phyloP scores from a whole-genome alignment of 805 yeast genomes.

The Ogataea minuta region DNA sequence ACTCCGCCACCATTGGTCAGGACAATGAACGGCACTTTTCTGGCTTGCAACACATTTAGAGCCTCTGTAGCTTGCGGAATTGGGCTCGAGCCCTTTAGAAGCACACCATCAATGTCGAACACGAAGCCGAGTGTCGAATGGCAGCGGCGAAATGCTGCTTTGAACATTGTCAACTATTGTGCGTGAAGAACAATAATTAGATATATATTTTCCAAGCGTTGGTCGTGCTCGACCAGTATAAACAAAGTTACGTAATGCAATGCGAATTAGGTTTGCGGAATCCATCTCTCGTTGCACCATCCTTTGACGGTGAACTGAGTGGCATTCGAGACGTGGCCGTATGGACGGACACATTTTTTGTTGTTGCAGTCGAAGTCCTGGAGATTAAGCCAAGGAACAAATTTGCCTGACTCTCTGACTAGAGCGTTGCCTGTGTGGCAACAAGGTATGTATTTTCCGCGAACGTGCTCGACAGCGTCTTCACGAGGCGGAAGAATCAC shows the following conservation, averaged over 20 bases:
- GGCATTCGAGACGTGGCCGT: conserved; percentile 26
- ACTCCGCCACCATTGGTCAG: conserved; percentile 92
- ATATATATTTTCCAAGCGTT: background rate
- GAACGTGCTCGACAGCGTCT: conserved; percentile 30
- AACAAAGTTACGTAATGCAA: conserved; percentile 1
- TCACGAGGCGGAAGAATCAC: conserved; percentile 52
- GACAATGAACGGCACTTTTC: conserved; percentile 71
- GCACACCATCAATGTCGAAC: conserved; percentile 78
- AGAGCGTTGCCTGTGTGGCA: conserved; percentile 13
- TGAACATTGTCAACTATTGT: conserved; percentile 1
- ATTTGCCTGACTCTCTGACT: conserved; percentile 28
- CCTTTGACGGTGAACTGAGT: conserved; percentile 50
- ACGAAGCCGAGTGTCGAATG: conserved; percentile 29
- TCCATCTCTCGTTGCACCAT: conserved; percentile 49
- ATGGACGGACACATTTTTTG: conserved; percentile 26
- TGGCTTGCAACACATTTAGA: conserved; percentile 39
- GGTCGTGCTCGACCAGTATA: too few relatives aligned
- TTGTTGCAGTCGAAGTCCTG: conserved; percentile 18
- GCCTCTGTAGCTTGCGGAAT: conserved; percentile 66
- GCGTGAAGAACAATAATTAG: background rate
- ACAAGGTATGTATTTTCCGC: conserved; percentile 13
- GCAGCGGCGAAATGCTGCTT: conserved; percentile 3
- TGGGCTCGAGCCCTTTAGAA: conserved; percentile 68
- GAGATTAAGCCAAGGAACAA: conserved; percentile 30
- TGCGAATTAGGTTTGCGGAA: conserved; percentile 17